phyloP scores from a whole-genome alignment of 2,329 filamentous ascomycete species.

The Parastagonospora nodorum region DNA sequence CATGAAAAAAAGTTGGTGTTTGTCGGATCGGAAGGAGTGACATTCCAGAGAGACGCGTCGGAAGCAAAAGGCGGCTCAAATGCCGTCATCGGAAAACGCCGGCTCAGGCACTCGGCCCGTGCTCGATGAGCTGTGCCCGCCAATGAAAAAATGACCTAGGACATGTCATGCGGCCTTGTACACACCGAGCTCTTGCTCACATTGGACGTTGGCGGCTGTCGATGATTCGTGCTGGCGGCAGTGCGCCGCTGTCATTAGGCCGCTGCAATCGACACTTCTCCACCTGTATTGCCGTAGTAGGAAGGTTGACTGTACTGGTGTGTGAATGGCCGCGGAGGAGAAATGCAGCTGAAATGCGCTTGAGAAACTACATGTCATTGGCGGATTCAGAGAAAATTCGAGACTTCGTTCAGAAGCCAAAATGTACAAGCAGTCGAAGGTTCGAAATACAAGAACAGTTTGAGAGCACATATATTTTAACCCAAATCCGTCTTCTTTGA shows the following conservation, averaged over 20 bases:
- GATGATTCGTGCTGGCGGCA: not conserved
- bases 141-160: not conserved
- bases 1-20: not conserved
- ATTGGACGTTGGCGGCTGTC: not conserved
- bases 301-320: conserved; percentile 1
- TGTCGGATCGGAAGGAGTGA: conserved; percentile 1
- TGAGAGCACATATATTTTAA: no score
- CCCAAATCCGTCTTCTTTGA: no score
- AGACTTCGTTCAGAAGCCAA: no score
- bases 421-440: no score
- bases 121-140: not conserved
- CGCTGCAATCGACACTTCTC: conserved; percentile 1
- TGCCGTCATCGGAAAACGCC: not conserved
- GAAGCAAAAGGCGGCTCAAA: not conserved
- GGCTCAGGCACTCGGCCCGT: not conserved
- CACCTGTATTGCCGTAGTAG: not conserved
- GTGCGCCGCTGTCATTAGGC: conserved; percentile 6
- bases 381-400: no score
- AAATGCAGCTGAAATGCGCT: not conserved
- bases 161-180: not conserved
- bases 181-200: not conserved
- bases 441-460: no score
- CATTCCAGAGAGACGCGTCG: not conserved
- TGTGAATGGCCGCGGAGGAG: not conserved
- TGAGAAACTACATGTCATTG: not conserved